Evolutionary conservation across 441 rosid species (phyloP).

Genomic region (Adansonia rubrostipa): DNA sequence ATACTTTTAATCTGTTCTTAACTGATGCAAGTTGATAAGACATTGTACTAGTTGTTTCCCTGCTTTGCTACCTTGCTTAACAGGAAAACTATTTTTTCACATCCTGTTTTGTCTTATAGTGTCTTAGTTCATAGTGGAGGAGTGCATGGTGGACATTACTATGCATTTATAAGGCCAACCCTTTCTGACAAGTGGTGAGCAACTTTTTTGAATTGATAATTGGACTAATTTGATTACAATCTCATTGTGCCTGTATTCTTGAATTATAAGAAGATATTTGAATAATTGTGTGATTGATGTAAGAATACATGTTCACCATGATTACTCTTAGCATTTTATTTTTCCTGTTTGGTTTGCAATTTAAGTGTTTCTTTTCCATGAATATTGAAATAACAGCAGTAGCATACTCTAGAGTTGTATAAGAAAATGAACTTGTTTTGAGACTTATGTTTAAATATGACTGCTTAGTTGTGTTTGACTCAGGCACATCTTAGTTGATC

Average conservation of each 20-base stretch:
- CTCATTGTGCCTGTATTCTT: not conserved
- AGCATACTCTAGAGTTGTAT: not conserved
- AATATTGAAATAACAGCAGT: not conserved
- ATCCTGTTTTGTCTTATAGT: slow-evolving; percentile 44
- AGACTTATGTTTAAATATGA: not conserved
- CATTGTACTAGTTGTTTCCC: not conserved
- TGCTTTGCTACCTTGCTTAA: not conserved
- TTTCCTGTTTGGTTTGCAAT: not conserved
- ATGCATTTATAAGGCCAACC: slow-evolving; percentile 89
- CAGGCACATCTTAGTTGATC: not conserved
- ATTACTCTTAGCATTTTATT: not conserved
- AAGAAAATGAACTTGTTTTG: slow-evolving; percentile 8
- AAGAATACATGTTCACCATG: not conserved
- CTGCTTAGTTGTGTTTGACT: not conserved
- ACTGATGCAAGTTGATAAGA: slow-evolving; percentile 13
- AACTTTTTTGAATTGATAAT: slow-evolving; percentile 14
- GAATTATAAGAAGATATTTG: not conserved
- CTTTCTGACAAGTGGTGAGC: slow-evolving; percentile 85
- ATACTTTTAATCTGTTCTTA: not conserved
- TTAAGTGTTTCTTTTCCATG: not conserved
- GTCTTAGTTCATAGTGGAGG: slow-evolving; percentile 95
- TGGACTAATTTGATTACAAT: slow-evolving; percentile 2
- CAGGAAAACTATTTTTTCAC: slow-evolving; percentile 14
- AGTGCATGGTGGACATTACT: slow-evolving; percentile 91
- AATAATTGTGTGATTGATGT: not conserved